Evolutionary conservation across 2,329 filamentous ascomycete species (phyloP).

Genomic region (Zymoseptoria tritici): DNA sequence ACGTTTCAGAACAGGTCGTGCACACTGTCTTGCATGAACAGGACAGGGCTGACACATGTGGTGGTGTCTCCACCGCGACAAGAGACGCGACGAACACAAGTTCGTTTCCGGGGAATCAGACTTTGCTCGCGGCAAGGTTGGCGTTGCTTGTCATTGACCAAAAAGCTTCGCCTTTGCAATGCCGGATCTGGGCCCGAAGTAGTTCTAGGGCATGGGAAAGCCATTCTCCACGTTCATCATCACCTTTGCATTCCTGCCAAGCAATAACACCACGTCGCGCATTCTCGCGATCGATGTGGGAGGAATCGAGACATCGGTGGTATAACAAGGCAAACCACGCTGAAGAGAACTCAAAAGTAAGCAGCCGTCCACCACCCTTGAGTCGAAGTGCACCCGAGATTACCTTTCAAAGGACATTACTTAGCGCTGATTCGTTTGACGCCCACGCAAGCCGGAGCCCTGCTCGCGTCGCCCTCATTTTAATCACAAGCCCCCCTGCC

Average conservation of each 20-base stretch:
- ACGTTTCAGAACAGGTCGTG: not conserved
- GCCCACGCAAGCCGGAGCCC: not conserved
- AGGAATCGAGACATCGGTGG: no score
- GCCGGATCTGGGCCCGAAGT: not conserved
- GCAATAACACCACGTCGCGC: not conserved
- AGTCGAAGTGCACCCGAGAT: not conserved
- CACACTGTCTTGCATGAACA: not conserved
- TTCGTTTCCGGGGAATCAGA: not conserved
- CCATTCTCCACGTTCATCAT: not conserved
- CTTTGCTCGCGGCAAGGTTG: not conserved
- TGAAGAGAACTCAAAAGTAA: not conserved
- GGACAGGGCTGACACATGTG: not conserved
- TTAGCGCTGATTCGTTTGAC: not conserved
- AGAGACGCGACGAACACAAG: no score
- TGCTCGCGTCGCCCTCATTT: not conserved
- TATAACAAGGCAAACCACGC: not conserved
- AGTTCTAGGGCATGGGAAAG: not conserved
- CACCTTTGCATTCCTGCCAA: not conserved
- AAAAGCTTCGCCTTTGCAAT: not conserved
- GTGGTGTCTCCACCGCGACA: not conserved
- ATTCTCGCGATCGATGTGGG: not conserved
- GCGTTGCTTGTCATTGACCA: not conserved
- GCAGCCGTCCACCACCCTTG: not conserved
- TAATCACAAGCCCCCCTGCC: not conserved
- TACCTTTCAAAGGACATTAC: not conserved